Base-by-base conservation (phyloP, 495 filamentous ascomycete species). In the Aspergillus incahuasiensis region DNA sequence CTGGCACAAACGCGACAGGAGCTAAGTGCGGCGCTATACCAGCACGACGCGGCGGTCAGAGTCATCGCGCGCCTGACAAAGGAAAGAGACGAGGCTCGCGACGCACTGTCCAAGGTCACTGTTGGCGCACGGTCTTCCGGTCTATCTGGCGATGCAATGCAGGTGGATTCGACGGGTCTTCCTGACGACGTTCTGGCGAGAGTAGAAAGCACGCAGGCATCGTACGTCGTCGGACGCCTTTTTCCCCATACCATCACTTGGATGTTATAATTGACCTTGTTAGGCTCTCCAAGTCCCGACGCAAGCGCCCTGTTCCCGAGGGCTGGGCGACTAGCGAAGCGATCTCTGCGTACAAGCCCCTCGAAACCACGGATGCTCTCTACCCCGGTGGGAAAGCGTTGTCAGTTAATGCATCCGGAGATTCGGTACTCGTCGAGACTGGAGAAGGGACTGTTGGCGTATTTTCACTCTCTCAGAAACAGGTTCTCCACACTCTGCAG, bases 11-110 rank as follows among this genome's bases (percentile, higher is more conserved):
- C 89, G 24, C 79, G 92, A 63, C 92, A 97, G 71, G 95, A 98
- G 73, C 83, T 98, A 28, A 88, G 89, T 44, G 90, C 91, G 1
- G 89, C 94, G 13, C 80, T 98, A 34, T 98, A 98, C 70, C 91
- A 97, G 70, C 86, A 97, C 63, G 94, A 98, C 79, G 95, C 92
- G 8, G 94, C 94, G 35, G 84, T 92, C 6, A 80, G 95, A 53
- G 94, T 98, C 48, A 95, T 97, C 71, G 91, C 90, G 39, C 82
- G 95, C 28, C 66, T 98, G 65, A 87, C 90, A 16, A 84, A 80
- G 63, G 94, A 98, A 74, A 76, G 95, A 50, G 92, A 97, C 63
- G 92, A 97, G 67, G 91, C 94, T 24, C 77, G 92, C 60, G 89
- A 95, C 71, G 90, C 95, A n/a, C 79, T 97, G 30, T 90, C 90